phyloP scores from a whole-genome alignment of 148 eudicot genomes.

The Vaccinium myrtillus region DNA sequence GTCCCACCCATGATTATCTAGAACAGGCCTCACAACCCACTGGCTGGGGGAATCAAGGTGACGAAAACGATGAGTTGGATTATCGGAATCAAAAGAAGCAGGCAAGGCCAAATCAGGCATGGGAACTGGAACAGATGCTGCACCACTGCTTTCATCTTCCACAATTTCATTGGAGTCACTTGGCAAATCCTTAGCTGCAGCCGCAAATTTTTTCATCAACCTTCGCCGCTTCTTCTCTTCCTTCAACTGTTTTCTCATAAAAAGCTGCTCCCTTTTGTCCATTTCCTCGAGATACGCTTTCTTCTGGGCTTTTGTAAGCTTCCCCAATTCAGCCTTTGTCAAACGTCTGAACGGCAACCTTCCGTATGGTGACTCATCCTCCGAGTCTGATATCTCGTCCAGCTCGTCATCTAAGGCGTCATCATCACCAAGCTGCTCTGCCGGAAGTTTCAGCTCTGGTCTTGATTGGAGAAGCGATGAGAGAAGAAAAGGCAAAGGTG shows the following conservation, averaged over 20 bases:
- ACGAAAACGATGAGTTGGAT: constrained; percentile 89
- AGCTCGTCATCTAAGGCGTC: constrained; percentile 64
- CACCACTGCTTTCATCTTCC: constrained; percentile 67
- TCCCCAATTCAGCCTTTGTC: constrained; percentile 64
- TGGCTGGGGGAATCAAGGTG: constrained; percentile 72
- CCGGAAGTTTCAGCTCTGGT: constrained; percentile 73
- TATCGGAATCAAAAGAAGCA: constrained; percentile 89
- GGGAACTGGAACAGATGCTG: constrained; percentile 76
- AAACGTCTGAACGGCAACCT: constrained; percentile 78
- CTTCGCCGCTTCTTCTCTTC: constrained; percentile 67
- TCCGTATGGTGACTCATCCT: constrained; percentile 79
- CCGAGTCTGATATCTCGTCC: constrained; percentile 64
- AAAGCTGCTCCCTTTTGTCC: constrained; percentile 85
- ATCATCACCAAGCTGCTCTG: constrained; percentile 78
- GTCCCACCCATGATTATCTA: constrained; percentile 91
- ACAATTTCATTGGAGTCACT: constrained; percentile 47
- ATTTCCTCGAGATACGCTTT: constrained; percentile 84
- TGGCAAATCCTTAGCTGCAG: constrained; percentile 46
- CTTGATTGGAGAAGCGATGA: constrained; percentile 86
- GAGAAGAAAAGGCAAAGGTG: constrained; percentile 84
- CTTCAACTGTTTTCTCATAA: constrained; percentile 87
- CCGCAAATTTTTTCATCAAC: constrained; percentile 82
- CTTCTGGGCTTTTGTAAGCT: constrained; percentile 65
- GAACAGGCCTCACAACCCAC: constrained; percentile 86
- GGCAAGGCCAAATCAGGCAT: constrained; percentile 82